These are phyloP conservation scores for Russula emetica DNA, from an alignment of 768 basidiomycete genomes.

Conservation along the genomic window DNA sequence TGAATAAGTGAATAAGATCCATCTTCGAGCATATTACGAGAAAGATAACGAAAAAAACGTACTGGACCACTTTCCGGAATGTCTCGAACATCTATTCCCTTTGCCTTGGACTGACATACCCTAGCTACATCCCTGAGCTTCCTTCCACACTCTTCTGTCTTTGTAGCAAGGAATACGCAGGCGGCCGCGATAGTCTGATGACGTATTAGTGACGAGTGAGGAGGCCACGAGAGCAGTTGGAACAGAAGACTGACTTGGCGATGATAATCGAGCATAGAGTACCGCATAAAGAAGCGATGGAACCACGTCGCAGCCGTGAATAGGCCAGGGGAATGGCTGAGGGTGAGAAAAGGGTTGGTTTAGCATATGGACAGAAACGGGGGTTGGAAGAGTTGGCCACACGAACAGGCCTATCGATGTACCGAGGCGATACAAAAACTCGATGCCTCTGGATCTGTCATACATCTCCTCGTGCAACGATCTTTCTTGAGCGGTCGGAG, in stretches of 20 bases:
- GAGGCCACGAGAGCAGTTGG: background rate
- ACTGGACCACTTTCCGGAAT: conserved; percentile 66
- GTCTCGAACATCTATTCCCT: conserved; percentile 48
- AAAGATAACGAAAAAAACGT: conserved; percentile 28
- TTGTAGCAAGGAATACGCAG: conserved; percentile 86
- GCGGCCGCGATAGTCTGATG: conserved; percentile 76
- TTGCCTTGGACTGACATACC: conserved; percentile 66
- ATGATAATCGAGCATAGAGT: conserved; percentile 76
- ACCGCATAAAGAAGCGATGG: conserved; percentile 87
- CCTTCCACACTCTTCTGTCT: conserved; percentile 84
- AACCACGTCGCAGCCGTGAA: conserved; percentile 89
- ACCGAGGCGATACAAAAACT: conserved; percentile 80
- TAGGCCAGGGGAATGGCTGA: conserved; percentile 74
- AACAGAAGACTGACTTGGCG: conserved; percentile 51
- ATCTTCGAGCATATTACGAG: conserved; percentile 1
- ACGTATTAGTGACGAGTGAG: conserved; percentile 17
- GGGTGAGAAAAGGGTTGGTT: conserved; percentile 20
- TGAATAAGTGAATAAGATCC: background rate
- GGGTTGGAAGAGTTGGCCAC: background rate
- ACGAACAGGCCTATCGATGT: conserved; percentile 73
- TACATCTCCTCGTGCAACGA: conserved; percentile 63
- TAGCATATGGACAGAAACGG: conserved; percentile 20
- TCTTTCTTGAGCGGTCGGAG: conserved; percentile 26
- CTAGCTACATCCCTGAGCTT: conserved; percentile 83
- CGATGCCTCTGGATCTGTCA: conserved; percentile 75